Conservation (phyloP, 106 monocot genomes). For the Platanthera guangdongensis region DNA sequence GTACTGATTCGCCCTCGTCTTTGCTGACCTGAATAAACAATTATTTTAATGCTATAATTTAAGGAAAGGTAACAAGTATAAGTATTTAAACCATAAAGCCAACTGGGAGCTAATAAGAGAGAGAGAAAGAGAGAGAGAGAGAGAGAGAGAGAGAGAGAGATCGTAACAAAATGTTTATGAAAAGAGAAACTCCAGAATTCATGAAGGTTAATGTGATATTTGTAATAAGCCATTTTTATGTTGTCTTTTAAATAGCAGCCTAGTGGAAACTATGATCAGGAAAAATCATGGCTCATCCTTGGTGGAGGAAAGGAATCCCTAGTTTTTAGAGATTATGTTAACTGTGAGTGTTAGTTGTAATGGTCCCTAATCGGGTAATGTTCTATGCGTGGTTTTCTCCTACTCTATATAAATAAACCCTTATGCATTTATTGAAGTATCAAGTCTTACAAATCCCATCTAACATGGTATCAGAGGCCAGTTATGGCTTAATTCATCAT, state of each 20-base stretch:
- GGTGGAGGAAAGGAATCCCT: background rate
- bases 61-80: background rate
- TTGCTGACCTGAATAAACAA: slow-evolving; percentile 36
- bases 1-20: slow-evolving; percentile 26
- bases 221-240: too few relatives aligned
- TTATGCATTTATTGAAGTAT: too few relatives aligned
- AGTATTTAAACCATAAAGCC: background rate
- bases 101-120: background rate
- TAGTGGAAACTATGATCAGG: background rate
- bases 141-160: background rate
- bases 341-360: too few relatives aligned
- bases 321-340: too few relatives aligned
- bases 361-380: too few relatives aligned
- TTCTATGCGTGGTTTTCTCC: too few relatives aligned
- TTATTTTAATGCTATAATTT: background rate
- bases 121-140: too few relatives aligned
- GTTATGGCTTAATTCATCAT: too few relatives aligned
- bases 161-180: background rate
- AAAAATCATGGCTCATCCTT: background rate
- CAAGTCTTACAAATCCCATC: too few relatives aligned
- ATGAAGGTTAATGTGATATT: background rate
- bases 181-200: background rate
- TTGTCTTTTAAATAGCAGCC: too few relatives aligned
- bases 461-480: too few relatives aligned
- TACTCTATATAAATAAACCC: too few relatives aligned